phyloP scores from a whole-genome alignment of 2,329 filamentous ascomycete genomes.

The Dothideomycetidae sp. region DNA sequence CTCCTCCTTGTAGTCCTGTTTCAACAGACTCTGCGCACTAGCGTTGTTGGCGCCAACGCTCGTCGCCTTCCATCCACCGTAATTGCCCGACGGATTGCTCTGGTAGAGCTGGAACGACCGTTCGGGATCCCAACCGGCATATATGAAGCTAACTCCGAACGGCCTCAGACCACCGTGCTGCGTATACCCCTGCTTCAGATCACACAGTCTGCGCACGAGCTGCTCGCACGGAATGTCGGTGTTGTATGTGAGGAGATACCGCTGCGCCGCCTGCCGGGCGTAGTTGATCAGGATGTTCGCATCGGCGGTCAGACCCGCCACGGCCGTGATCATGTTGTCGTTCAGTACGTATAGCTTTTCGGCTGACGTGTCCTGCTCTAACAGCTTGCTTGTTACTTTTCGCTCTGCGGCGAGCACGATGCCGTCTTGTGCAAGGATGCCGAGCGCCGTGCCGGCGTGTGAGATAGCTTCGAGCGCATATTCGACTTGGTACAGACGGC shows the following conservation, averaged over 20 bases:
- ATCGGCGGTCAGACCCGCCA: conserved; percentile 97
- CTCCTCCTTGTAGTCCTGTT: conserved; percentile 99
- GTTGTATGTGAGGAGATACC: conserved; percentile 97
- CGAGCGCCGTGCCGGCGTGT: conserved; percentile 90
- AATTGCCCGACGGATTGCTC: conserved; percentile 97
- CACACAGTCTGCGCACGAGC: conserved; percentile 88
- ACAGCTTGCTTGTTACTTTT: conserved; percentile 96
- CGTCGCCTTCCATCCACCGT: conserved; percentile 98
- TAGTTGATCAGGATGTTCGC: conserved; percentile 99
- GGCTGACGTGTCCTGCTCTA: conserved; percentile 98
- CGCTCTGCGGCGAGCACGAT: conserved; percentile 96
- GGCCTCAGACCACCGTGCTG: conserved; percentile 96
- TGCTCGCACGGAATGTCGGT: conserved; percentile 99
- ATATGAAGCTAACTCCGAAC: conserved; percentile 98
- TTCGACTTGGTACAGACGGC: conserved; percentile 96
- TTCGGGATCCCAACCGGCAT: conserved; percentile 92
- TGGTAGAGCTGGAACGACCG: conserved; percentile 98
- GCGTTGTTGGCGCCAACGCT: conserved; percentile 97
- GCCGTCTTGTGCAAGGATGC: conserved; percentile 93
- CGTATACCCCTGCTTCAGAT: conserved; percentile 98
- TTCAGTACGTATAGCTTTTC: conserved; percentile 99
- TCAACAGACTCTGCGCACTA: conserved; percentile 87
- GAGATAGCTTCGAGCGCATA: conserved; percentile 98
- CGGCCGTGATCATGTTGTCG: conserved; percentile 99
- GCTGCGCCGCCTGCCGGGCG: conserved; percentile 89